Evolutionary conservation across 331 rosid species (phyloP), one percentile per base, ranked within the genome.

Genomic region (Acacia pycnantha): DNA sequence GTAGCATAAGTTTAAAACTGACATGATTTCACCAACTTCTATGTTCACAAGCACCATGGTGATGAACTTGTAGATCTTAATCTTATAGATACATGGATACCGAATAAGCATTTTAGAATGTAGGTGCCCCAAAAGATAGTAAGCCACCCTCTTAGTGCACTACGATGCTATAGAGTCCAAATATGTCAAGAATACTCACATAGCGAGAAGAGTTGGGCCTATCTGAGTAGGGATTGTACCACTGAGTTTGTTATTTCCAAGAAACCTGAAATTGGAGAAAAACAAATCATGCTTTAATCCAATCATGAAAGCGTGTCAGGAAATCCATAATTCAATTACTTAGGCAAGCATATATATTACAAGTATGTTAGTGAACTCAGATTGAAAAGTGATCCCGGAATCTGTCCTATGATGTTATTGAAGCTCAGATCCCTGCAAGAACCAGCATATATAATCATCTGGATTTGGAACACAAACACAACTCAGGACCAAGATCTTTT

Each of bases 391-490:
- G 92, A 89, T 70, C 47, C 85, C 2, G 90, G 91, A 84, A 91
- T 93, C 67, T 82, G 89, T 61, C 97, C 97, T 1, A 69, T 81
- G 68, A 94, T 77, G 70, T 82, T 90, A 84, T 93, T 94, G 92
- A 94, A 94, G 90, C 98, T 94, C 80, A 94, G 85, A 83, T 93
- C 98, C 89, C 98, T 94, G 87, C 43, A 80, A 69, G 50, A 43
- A 46, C 31, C 80, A 77, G 44, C 48, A 56, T 29, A 74, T 71
- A 40, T 24, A 61, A 70, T 31, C 41, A 61, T 46, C 67, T 11
- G 3, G 18, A 22, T 58, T 16, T 67, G 21, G 5, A 72, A 65
- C 77, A 47, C 19, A 44, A 31, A 77, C 43, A 72, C 16, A 47
- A 54, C 5, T 65, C 43, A 73, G 61, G 24, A 61, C 24, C 24